These are phyloP conservation scores for Coccomyxa sp. DNA, from an alignment of 139 green algal species.

Conservation along the genomic window DNA sequence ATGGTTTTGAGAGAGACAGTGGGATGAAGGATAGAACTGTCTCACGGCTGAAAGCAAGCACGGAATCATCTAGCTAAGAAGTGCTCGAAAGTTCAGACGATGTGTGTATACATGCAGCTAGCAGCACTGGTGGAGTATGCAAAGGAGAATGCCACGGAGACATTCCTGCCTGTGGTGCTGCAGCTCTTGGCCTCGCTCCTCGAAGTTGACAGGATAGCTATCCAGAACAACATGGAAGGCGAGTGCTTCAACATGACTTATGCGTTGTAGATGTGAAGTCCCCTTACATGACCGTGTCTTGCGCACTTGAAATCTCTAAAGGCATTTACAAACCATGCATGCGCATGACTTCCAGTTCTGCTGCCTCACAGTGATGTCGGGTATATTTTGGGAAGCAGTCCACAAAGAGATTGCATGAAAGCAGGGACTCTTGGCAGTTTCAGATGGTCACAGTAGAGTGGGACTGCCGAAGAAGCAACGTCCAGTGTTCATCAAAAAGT, in stretches of 20 bases:
- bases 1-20: too few relatives aligned
- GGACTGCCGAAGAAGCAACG: too few relatives aligned
- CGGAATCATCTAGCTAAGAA: background rate
- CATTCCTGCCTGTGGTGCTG: slow-evolving; percentile 79
- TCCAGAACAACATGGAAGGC: background rate
- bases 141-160: slow-evolving; percentile 73
- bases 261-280: background rate
- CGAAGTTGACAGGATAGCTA: slow-evolving; percentile 3
- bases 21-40: too few relatives aligned
- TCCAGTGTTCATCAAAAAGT: too few relatives aligned
- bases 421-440: background rate
- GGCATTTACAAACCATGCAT: too few relatives aligned
- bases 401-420: background rate
- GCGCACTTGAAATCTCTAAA: background rate
- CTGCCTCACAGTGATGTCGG: background rate
- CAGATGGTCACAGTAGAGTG: background rate
- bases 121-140: slow-evolving; percentile 75
- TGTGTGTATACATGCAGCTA: slow-evolving; percentile 34
- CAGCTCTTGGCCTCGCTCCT: slow-evolving; percentile 47
- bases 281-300: background rate
- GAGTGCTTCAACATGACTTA: background rate
- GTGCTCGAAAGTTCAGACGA: background rate
- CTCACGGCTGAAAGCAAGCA: too few relatives aligned
- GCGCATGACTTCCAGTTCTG: too few relatives aligned
- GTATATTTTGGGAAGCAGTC: background rate